These are phyloP conservation scores for Fonsecaea erecta DNA, from an alignment of 2,329 filamentous ascomycete genomes.

Conservation along the genomic window DNA sequence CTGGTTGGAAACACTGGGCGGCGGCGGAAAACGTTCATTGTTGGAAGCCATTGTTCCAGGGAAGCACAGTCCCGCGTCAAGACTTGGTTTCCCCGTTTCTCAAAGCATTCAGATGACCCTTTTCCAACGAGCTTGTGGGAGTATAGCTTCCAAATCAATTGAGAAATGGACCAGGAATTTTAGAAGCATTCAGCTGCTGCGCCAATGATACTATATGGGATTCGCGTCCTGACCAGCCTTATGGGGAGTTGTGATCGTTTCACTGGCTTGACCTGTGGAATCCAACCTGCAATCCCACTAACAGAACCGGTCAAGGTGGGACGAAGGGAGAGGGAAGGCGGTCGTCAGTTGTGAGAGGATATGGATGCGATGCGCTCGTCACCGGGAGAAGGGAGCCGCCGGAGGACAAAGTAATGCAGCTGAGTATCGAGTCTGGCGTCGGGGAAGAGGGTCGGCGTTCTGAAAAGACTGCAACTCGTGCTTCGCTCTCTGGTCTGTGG, in stretches of 20 bases:
- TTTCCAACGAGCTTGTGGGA: constrained; percentile 1
- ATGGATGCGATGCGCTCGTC: background rate
- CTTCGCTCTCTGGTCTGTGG: background rate
- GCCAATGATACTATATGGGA: background rate
- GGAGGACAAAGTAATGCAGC: background rate
- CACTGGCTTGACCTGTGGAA: background rate
- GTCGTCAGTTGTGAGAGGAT: constrained; percentile 11
- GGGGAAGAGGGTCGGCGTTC: background rate
- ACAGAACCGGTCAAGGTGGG: background rate
- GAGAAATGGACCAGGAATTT: constrained; percentile 10
- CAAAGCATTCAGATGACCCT: constrained; percentile 26
- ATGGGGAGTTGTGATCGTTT: background rate
- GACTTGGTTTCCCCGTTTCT: constrained; percentile 16
- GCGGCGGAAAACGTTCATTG: constrained; percentile 20
- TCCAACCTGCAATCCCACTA: background rate
- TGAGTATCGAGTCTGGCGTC: background rate
- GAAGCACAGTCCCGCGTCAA: constrained; percentile 20
- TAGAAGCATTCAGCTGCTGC: background rate
- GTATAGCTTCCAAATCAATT: constrained; percentile 17
- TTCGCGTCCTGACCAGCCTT: constrained; percentile 16
- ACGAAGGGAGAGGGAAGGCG: background rate
- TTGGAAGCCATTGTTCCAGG: constrained; percentile 26
- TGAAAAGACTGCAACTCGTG: background rate
- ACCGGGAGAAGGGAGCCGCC: background rate
- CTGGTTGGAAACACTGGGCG: constrained; percentile 9